These are phyloP conservation scores for Neopestalotiopsis sp. DNA, from an alignment of 2,329 filamentous ascomycete species.

Conservation along the genomic window DNA sequence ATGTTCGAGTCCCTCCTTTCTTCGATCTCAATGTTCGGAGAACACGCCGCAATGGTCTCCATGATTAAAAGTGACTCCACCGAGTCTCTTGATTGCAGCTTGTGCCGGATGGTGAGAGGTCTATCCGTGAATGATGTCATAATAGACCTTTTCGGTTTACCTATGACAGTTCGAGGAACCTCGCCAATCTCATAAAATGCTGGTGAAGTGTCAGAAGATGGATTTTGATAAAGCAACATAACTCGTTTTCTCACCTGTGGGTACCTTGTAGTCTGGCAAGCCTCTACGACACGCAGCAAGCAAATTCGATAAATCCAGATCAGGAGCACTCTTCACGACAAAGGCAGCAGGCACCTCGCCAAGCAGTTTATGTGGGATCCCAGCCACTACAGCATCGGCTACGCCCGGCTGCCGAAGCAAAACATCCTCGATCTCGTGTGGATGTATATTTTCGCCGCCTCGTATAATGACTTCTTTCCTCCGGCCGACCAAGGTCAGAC, in stretches of 20 bases:
- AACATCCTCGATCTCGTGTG: background rate
- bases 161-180: constrained; percentile 9
- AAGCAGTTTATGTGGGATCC: background rate
- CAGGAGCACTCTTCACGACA: background rate
- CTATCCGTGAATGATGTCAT: background rate
- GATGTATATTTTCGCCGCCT: constrained; percentile 7
- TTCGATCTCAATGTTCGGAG: background rate
- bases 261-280: constrained; percentile 13
- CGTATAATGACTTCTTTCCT: constrained; percentile 11
- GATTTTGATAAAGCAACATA: no score
- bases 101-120: constrained; percentile 6
- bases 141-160: constrained; percentile 4
- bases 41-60: constrained; percentile 2
- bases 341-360: constrained; percentile 6
- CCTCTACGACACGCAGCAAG: constrained; percentile 5
- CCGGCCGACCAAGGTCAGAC: constrained; percentile 1
- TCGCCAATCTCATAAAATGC: constrained; percentile 7
- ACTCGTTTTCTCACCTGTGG: constrained; percentile 1
- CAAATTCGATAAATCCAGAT: constrained; percentile 1
- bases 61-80: constrained; percentile 3
- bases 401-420: constrained; percentile 1
- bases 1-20: background rate
- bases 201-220: background rate
- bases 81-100: constrained; percentile 4
- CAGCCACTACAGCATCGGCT: constrained; percentile 8